A percentile compares a stretch with the other conserved stretches of the same genome.
phyloP scores from a whole-genome alignment of 148 eudicot species.

The Camellia japonica region DNA sequence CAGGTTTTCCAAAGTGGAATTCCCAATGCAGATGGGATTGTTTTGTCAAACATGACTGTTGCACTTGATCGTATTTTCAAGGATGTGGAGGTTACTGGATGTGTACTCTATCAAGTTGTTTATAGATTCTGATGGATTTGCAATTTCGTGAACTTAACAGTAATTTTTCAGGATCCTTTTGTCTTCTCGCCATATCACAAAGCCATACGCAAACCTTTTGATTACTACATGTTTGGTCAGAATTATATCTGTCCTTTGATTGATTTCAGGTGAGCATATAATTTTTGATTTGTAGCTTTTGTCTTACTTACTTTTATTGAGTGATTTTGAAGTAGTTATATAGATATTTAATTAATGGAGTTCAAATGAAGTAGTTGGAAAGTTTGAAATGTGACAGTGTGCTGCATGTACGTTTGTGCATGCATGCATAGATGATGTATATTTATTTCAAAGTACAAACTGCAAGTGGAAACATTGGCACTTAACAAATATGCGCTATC shows the following conservation, averaged over 20 bases:
- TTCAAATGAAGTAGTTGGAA: conserved; percentile 1
- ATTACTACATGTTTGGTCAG: conserved; percentile 84
- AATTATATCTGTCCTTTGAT: conserved; percentile 76
- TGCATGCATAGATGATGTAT: background rate
- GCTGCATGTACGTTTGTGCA: background rate
- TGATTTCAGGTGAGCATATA: conserved; percentile 76
- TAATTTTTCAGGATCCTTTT: conserved; percentile 75
- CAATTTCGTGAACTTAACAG: conserved; percentile 18
- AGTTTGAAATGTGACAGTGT: conserved; percentile 4
- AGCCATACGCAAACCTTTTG: conserved; percentile 88
- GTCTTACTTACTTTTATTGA: conserved; percentile 6
- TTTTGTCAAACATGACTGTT: conserved; percentile 78
- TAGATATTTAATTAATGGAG: background rate
- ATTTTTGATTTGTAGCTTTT: conserved; percentile 3
- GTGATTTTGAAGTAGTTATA: background rate
- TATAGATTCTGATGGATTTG: conserved; percentile 17
- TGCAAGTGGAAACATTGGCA: conserved; percentile 2
- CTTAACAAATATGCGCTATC: background rate
- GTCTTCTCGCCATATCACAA: conserved; percentile 72
- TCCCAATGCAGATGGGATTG: conserved; percentile 69
- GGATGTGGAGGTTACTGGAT: conserved; percentile 72
- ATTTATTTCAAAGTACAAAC: background rate
- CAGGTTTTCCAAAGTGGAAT: conserved; percentile 80
- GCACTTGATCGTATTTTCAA: conserved; percentile 67
- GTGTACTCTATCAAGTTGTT: conserved; percentile 17